Conservation (phyloP, 2,329 filamentous ascomycete species). For the Colletotrichum siamense region DNA sequence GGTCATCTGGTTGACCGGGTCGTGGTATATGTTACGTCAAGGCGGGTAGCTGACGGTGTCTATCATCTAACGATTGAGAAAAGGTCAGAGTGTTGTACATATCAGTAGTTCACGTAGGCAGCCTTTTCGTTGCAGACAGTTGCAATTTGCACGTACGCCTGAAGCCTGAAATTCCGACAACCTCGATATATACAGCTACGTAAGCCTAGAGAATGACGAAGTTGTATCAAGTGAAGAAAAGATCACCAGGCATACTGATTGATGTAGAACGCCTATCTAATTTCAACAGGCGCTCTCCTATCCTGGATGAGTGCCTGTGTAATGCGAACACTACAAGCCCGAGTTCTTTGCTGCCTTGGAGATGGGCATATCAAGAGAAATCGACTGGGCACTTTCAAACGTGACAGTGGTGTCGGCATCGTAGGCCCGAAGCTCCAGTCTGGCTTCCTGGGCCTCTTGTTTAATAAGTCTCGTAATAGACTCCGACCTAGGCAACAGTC, state of each 20-base stretch:
- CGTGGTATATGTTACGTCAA: not conserved
- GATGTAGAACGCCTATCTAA: not conserved
- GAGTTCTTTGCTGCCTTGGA: not conserved
- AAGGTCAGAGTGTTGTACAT: accelerated
- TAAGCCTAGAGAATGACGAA: not conserved
- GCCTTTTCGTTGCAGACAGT: not conserved
- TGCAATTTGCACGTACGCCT: not conserved
- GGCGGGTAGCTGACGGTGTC: not conserved
- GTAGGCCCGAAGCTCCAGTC: not conserved
- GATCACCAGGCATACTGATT: not conserved
- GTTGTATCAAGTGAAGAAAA: not conserved
- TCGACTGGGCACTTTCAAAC: not conserved
- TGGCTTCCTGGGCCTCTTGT: not conserved
- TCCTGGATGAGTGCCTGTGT: accelerated
- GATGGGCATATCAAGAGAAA: not conserved
- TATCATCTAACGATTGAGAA: not conserved
- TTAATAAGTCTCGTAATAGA: not conserved
- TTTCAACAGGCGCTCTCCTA: accelerated
- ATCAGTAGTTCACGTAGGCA: accelerated
- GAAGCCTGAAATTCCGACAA: not conserved
- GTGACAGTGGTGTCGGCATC: not conserved
- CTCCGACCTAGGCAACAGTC: not conserved
- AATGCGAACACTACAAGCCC: not conserved
- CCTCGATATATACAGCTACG: not conserved
- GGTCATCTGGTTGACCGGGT: not conserved